A percentile compares a stretch with the other conserved stretches of the same genome.
These are phyloP conservation scores for Ascochyta rabiei DNA, from an alignment of 2,329 filamentous ascomycete species.

Conservation along the genomic window DNA sequence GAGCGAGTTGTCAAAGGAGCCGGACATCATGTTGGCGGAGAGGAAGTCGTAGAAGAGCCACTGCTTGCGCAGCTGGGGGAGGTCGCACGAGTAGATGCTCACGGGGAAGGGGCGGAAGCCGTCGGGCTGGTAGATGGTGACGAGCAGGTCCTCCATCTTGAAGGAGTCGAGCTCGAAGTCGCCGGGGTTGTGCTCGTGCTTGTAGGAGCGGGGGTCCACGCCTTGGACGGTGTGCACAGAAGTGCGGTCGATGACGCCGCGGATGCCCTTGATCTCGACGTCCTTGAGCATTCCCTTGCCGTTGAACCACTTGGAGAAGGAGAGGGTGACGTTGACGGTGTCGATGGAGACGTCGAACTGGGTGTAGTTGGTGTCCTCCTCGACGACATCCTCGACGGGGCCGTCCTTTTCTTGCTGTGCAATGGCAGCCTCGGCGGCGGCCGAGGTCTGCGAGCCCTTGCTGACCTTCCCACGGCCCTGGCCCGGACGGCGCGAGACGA, in stretches of 20 bases:
- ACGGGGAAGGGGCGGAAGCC: slow-evolving; percentile 93
- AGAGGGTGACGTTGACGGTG: slow-evolving; percentile 93
- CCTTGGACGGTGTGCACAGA: slow-evolving; percentile 75
- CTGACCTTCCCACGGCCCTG: slow-evolving; percentile 81
- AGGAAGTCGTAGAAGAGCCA: slow-evolving; percentile 99
- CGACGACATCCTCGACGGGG: slow-evolving; percentile 36
- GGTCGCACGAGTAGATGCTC: slow-evolving; percentile 93
- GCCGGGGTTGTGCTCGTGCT: slow-evolving; percentile 84
- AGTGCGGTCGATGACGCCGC: slow-evolving; percentile 90
- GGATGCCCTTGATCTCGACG: slow-evolving; percentile 91
- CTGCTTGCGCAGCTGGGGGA: slow-evolving; percentile 90
- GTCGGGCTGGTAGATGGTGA: slow-evolving; percentile 89
- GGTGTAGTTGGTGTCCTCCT: slow-evolving; percentile 95
- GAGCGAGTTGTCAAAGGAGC: slow-evolving; percentile 91
- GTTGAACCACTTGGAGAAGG: slow-evolving; percentile 99
- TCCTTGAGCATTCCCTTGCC: slow-evolving; percentile 89
- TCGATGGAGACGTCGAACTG: slow-evolving; percentile 96
- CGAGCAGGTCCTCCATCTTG: slow-evolving; percentile 89
- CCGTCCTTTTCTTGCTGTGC: slow-evolving; percentile 54
- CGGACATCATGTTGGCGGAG: slow-evolving; percentile 93
- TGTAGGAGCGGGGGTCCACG: slow-evolving; percentile 83
- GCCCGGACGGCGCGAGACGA: slow-evolving; percentile 88
- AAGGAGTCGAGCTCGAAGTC: slow-evolving; percentile 98
- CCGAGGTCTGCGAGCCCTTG: slow-evolving; percentile 86
- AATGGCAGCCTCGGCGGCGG: slow-evolving; percentile 81